Percentiles rank a stretch among this genome's conserved stretches.
phyloP scores from a whole-genome alignment of 2,329 filamentous ascomycete species.

The Sclerotinia sclerotiorum region DNA sequence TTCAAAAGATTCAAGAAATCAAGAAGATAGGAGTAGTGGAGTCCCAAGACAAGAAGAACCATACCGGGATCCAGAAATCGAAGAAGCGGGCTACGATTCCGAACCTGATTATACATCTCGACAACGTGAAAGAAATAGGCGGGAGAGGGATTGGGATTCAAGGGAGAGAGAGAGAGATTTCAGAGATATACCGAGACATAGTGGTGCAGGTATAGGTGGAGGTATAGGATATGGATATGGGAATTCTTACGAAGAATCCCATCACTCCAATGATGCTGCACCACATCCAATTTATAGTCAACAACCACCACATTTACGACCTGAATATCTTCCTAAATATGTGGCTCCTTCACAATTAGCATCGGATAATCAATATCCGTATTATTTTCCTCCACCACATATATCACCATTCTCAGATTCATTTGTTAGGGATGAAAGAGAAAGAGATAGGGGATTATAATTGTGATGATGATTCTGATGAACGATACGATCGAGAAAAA shows the following conservation, averaged over 20 bases:
- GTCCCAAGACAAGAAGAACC: slow-evolving; percentile 11
- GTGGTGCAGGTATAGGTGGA: slow-evolving; percentile 4
- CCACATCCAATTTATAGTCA: slow-evolving; percentile 14
- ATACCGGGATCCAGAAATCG: slow-evolving; percentile 19
- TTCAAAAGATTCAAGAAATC: neutral
- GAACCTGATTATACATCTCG: slow-evolving; percentile 15
- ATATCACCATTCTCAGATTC: slow-evolving; percentile 2
- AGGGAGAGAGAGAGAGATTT: slow-evolving; percentile 4
- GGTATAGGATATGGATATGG: neutral
- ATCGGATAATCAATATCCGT: neutral
- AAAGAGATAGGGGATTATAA: too few species aligned
- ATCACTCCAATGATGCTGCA: slow-evolving; percentile 2
- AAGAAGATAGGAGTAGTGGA: slow-evolving; percentile 1
- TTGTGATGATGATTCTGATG: neutral
- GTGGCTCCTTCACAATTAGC: neutral
- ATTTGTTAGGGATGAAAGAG: neutral
- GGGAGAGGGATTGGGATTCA: slow-evolving; percentile 5
- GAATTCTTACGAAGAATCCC: slow-evolving; percentile 2
- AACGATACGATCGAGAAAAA: neutral
- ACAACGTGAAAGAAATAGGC: slow-evolving; percentile 7
- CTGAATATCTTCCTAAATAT: slow-evolving; percentile 20
- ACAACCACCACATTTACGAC: slow-evolving; percentile 17
- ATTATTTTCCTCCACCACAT: slow-evolving; percentile 2
- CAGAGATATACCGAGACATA: slow-evolving; percentile 18
- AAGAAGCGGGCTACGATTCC: slow-evolving; percentile 17